Evolutionary conservation across 1,139 yeast species (phyloP), one percentile per base, ranked within the genome.

Genomic region (Geotrichum siamense): DNA sequence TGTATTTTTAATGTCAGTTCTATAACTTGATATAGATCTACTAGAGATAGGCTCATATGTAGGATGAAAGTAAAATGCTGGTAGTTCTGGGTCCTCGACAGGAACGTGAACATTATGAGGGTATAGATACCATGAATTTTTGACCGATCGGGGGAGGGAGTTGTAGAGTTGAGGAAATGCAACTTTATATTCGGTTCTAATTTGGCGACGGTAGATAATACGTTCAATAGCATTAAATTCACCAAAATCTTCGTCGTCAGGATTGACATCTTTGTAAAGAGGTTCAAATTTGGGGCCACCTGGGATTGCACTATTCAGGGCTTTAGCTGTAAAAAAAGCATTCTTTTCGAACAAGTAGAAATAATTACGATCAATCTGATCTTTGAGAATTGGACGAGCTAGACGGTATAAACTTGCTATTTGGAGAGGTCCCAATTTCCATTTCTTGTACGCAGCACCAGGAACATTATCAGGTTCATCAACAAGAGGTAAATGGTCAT

Each of bases 251-350:
- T 82, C 94, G 41, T 68, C 68, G 33, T 75, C 81, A 2, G 80
- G 79, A 52, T 80, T 79, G 27, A 70, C 68, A 45, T 80, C 82
- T 48, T 79, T 79, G 63, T 70, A 78, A n/a, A 89, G 63, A 0
- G 96, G 96, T 62, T 89, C 97, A 62, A 89, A 91, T 58, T 82
- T 85, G 3, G 99, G 98, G 0, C 98, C 99, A 2, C 96, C 96
- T 0, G 96, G 96, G 32, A 91, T 70, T 1, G 94, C 81, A 43
- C 80, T 72, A 57, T 87, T 87, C 48, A 93, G 70, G 5, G 94
- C 91, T 57, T 91, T 91, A 1, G 97, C 94, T 0, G 96, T 87
- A 59, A 82, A 76, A 51, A 91, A 83, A 0, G 95, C 72, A 46
- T 80, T 72, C 48, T 75, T 78, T 54, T 87, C 87, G 60, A 87